phyloP scores from a whole-genome alignment of 148 eudicot species.

The Drosera capensis region DNA sequence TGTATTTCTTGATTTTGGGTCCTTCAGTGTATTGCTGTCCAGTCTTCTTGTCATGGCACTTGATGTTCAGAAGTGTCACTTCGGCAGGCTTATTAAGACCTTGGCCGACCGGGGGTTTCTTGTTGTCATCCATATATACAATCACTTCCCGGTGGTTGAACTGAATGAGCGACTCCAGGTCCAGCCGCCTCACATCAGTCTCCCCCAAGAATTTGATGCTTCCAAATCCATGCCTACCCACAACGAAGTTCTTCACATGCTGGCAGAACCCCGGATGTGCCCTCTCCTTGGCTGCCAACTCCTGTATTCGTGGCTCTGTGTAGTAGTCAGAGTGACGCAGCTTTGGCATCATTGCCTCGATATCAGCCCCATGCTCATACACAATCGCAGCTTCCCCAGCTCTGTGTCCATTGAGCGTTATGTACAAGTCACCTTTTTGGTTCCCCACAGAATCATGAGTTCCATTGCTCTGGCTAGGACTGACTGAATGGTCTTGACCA shows the following conservation, averaged over 20 bases:
- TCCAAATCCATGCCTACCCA: conserved; percentile 59
- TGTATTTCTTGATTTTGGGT: conserved; percentile 29
- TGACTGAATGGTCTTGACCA: neutral
- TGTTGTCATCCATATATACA: conserved; percentile 34
- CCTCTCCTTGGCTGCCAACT: conserved; percentile 30
- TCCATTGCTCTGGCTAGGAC: neutral
- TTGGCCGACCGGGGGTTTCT: conserved; percentile 48
- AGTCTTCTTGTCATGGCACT: conserved; percentile 30
- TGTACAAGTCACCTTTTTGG: neutral
- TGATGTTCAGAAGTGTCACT: conserved; percentile 49
- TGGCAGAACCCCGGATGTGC: conserved; percentile 36
- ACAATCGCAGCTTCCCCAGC: conserved; percentile 3
- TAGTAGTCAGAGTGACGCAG: conserved; percentile 36
- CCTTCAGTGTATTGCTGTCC: conserved; percentile 26
- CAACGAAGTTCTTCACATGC: conserved; percentile 54
- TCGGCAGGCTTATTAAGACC: conserved; percentile 68
- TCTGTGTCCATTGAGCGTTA: neutral
- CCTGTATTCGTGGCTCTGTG: conserved; percentile 33
- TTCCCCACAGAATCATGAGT: neutral
- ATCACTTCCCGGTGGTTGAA: conserved; percentile 40
- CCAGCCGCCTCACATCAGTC: conserved; percentile 40
- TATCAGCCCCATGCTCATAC: conserved; percentile 4
- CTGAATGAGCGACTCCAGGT: conserved; percentile 32
- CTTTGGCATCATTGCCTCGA: conserved; percentile 28
- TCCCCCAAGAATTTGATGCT: conserved; percentile 50